These are phyloP conservation scores for Thymus mandschuricus DNA, from an alignment of 257 asterid genomes.

Conservation along the genomic window DNA sequence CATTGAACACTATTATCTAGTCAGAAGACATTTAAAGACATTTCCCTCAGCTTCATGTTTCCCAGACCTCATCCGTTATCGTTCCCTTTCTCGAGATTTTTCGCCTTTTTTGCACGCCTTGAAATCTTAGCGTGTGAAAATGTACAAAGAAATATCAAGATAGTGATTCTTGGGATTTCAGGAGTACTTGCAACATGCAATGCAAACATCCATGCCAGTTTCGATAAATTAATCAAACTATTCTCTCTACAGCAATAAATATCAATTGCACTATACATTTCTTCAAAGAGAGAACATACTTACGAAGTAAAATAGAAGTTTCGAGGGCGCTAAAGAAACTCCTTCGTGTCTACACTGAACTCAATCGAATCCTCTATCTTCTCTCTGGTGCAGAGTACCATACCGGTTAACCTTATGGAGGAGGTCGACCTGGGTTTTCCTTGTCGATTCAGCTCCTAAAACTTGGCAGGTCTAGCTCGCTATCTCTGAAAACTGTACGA, in stretches of 20 bases:
- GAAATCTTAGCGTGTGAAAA: too few species aligned
- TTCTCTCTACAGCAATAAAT: too few species aligned
- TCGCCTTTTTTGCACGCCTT: too few species aligned
- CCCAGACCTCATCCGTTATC: too few species aligned
- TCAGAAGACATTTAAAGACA: not conserved
- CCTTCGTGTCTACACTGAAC: too few species aligned
- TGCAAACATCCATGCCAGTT: not conserved
- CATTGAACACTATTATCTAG: not conserved
- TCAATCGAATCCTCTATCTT: not conserved
- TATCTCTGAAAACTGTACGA: conserved; percentile 33
- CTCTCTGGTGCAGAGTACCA: not conserved
- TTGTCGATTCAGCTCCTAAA: not conserved
- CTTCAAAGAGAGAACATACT: not conserved
- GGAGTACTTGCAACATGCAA: too few species aligned
- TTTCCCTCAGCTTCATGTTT: not conserved
- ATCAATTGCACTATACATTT: not conserved
- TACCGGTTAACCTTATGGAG: not conserved
- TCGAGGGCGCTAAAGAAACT: not conserved
- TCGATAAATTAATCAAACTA: not conserved
- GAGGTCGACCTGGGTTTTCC: not conserved
- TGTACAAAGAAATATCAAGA: too few species aligned
- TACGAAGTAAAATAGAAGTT: not conserved
- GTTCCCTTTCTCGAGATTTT: too few species aligned
- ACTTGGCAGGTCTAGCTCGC: conserved; percentile 1
- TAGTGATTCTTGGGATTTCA: too few species aligned